Evolutionary conservation across 2,329 filamentous ascomycete genomes (phyloP).

Genomic region (Coniochaeta sp.): DNA sequence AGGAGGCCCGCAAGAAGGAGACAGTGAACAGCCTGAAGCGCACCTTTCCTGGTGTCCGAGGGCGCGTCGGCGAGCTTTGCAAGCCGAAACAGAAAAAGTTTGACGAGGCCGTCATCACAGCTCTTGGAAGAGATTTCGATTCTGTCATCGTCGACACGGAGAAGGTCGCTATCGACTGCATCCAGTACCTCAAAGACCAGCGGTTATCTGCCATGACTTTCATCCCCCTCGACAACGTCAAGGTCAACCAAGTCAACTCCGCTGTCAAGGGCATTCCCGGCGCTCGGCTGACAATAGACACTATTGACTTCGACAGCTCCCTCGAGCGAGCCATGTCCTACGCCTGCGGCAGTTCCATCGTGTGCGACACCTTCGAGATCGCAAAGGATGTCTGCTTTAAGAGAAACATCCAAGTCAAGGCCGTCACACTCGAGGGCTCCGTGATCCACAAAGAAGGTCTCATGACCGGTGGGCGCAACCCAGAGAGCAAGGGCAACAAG

Average conservation of each 20-base stretch:
- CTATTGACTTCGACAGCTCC: constrained; percentile 84
- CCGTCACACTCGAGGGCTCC: constrained; percentile 89
- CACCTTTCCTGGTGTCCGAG: constrained; percentile 85
- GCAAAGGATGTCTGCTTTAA: constrained; percentile 88
- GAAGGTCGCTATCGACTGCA: constrained; percentile 88
- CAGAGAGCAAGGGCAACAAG: constrained; percentile 64
- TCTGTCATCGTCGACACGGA: constrained; percentile 92
- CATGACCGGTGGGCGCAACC: constrained; percentile 90
- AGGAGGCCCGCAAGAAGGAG: constrained; percentile 71
- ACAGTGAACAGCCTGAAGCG: constrained; percentile 80
- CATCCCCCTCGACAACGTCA: constrained; percentile 94
- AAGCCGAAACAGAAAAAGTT: constrained; percentile 97
- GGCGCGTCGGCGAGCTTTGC: constrained; percentile 84
- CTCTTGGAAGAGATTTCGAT: constrained; percentile 88
- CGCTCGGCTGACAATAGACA: constrained; percentile 86
- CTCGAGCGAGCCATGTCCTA: constrained; percentile 91
- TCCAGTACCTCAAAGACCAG: constrained; percentile 88
- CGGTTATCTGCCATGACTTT: constrained; percentile 84
- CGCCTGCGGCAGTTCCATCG: constrained; percentile 88
- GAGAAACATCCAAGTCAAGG: constrained; percentile 79
- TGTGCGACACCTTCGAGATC: constrained; percentile 80
- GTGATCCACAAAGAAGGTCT: constrained; percentile 94
- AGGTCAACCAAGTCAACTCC: constrained; percentile 84
- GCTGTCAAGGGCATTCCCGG: constrained; percentile 84
- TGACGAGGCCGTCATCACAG: constrained; percentile 85